phyloP scores from a whole-genome alignment of 768 basidiomycete species.

The Auricularia sp. region DNA sequence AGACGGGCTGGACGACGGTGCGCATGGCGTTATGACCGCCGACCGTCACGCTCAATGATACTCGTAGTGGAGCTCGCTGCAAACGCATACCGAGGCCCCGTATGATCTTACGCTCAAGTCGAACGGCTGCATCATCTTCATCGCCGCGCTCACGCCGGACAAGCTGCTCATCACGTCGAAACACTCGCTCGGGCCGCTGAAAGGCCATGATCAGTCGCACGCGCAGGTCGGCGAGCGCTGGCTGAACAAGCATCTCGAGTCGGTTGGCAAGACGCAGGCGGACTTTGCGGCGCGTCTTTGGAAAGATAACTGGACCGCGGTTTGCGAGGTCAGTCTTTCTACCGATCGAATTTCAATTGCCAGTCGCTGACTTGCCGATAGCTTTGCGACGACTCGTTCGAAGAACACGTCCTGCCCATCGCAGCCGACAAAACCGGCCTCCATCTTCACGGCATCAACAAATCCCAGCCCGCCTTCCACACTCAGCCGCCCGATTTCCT shows the following conservation, averaged over 20 bases:
- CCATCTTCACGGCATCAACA: slow-evolving; percentile 87
- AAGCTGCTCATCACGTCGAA: slow-evolving; percentile 85
- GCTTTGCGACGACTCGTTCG: slow-evolving; percentile 96
- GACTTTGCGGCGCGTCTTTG: slow-evolving; percentile 68
- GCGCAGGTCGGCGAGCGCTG: slow-evolving; percentile 78
- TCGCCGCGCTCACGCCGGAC: slow-evolving; percentile 67
- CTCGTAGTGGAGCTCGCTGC: slow-evolving; percentile 66
- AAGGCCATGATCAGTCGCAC: slow-evolving; percentile 44
- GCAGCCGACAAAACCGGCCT: slow-evolving; percentile 76
- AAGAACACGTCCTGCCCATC: slow-evolving; percentile 90
- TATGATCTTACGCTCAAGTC: slow-evolving; percentile 88
- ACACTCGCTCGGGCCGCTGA: slow-evolving; percentile 66
- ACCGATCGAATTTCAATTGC: background rate
- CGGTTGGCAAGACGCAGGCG: slow-evolving; percentile 54
- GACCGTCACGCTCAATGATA: background rate
- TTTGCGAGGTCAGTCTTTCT: slow-evolving; percentile 64
- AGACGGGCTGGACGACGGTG: slow-evolving; percentile 92
- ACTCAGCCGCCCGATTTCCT: slow-evolving; percentile 62
- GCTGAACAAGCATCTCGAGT: slow-evolving; percentile 58
- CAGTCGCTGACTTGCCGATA: slow-evolving; percentile 20
- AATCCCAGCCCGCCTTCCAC: slow-evolving; percentile 50
- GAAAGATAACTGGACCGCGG: slow-evolving; percentile 78
- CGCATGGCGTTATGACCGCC: slow-evolving; percentile 19
- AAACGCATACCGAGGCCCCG: slow-evolving; percentile 58
- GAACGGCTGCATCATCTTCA: slow-evolving; percentile 95